Evolutionary conservation across 495 filamentous ascomycete species (phyloP), one percentile per base, ranked within the genome.

Genomic region (Xeromyces bisporus): DNA sequence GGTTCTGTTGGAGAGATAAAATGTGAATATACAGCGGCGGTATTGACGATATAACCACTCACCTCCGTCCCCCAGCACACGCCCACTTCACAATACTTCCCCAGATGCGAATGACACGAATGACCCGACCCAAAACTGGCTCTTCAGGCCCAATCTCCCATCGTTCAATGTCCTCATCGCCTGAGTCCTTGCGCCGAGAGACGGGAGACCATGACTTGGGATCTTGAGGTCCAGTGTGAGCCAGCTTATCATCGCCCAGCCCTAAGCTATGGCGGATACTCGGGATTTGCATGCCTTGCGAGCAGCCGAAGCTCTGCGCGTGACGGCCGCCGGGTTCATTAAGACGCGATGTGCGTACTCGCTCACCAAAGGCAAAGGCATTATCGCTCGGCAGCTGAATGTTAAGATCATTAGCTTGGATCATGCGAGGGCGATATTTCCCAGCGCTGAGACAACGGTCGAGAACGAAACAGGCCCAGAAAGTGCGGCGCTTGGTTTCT

Each of bases 381-480:
- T 64, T 60, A 23, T 64, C 58, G 35, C 60, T 64, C 13, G 60
- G 60, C 12, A 64, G 50, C 32, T 64, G 60, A 18, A 64, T 60
- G 18, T 40, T 66, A 17, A 85, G 56, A 30, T 83, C 76, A 28
- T 74, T 67, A 11, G 71, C 62, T 12, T 63, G 61, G 33, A 84
- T 68, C 56, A 79, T 79, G 10, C 71, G 68, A 1, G 75, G 72
- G 6, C 80, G 66, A 36, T 75, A 73, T 41, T 80, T 77, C 15
- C 81, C 81, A 42, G 75, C 80, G 31, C 75, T 73, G 18, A 89
- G 53, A 44, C 79, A 77, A 9, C 81, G 69, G 46, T 93, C 83
- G 37, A 91, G 65, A 31, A 87, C 73, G 40, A 86, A 80, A 38
- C 80, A 82, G 33, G 80, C 80, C 66, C 80, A 93, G 48, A 87